Evolutionary conservation across 371 early-diverging fungal species (phyloP).

Genomic region (Mucor racemosus): DNA sequence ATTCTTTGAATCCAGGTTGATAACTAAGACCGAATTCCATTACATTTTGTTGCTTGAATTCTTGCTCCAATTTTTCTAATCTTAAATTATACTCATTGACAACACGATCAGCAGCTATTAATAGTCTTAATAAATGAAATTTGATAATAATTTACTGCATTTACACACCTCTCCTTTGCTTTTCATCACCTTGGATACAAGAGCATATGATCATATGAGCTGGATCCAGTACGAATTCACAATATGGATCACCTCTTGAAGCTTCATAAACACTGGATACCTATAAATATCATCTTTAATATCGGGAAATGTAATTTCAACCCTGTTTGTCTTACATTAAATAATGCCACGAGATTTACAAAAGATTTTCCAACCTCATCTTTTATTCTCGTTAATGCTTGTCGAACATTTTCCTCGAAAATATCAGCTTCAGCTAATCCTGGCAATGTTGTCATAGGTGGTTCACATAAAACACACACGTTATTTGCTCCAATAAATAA

Average conservation of each 20-base stretch:
- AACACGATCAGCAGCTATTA: slow-evolving; percentile 59
- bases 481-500: slow-evolving; percentile 77
- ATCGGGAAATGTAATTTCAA: slow-evolving; percentile 6
- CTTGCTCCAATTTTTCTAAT: slow-evolving; percentile 54
- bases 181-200: slow-evolving; percentile 53
- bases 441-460: slow-evolving; percentile 40
- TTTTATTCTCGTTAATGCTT: slow-evolving; percentile 42
- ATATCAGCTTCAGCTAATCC: slow-evolving; percentile 51
- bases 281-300: slow-evolving; percentile 24
- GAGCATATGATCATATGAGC: slow-evolving; percentile 58
- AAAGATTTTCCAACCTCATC: slow-evolving; percentile 53
- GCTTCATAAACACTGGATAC: slow-evolving; percentile 63
- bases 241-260: slow-evolving; percentile 61
- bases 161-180: slow-evolving; percentile 50
- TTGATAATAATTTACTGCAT: neutral
- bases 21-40: slow-evolving; percentile 60
- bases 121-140: slow-evolving; percentile 1
- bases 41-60: slow-evolving; percentile 45
- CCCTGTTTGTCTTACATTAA: slow-evolving; percentile 48
- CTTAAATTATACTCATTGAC: slow-evolving; percentile 60
- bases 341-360: slow-evolving; percentile 63
- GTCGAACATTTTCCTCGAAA: slow-evolving; percentile 52
- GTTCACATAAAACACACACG: slow-evolving; percentile 62
- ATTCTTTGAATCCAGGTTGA: slow-evolving; percentile 66
- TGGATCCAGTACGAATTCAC: slow-evolving; percentile 57